Evolutionary conservation across 2,329 filamentous ascomycete species (phyloP).

Genomic region (Fusarium verticillioides): DNA sequence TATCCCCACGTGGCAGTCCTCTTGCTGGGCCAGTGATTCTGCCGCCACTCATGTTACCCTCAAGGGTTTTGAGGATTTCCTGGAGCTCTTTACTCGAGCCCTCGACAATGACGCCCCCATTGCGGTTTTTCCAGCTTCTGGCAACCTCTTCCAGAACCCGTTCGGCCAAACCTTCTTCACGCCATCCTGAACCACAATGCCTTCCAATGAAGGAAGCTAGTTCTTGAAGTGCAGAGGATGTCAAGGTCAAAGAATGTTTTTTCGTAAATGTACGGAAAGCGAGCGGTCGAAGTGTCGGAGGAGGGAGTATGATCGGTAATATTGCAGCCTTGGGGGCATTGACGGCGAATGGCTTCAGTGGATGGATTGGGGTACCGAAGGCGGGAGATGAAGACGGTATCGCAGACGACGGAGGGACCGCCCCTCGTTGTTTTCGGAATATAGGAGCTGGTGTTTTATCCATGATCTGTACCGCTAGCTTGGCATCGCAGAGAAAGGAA

Average conservation of each 20-base stretch:
- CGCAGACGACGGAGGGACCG: conserved; percentile 61
- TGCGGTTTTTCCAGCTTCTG: conserved; percentile 89
- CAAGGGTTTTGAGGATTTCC: conserved; percentile 83
- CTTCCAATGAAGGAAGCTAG: conserved; percentile 91
- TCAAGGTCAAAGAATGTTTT: conserved; percentile 94
- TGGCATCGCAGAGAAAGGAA: conserved; percentile 28
- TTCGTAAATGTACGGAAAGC: conserved; percentile 97
- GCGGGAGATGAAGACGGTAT: conserved; percentile 91
- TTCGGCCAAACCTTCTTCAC: conserved; percentile 93
- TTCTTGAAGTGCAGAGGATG: conserved; percentile 84
- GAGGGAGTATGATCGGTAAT: conserved; percentile 88
- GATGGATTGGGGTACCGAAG: conserved; percentile 87
- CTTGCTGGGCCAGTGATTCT: conserved; percentile 66
- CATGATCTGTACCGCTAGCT: conserved; percentile 44
- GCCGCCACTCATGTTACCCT: conserved; percentile 91
- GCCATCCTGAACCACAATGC: conserved; percentile 95
- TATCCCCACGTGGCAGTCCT: conserved; percentile 67
- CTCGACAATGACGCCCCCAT: conserved; percentile 91
- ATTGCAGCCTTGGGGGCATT: conserved; percentile 71
- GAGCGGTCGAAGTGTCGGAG: conserved; percentile 85
- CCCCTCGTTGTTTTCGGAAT: conserved; percentile 50
- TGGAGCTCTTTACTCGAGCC: conserved; percentile 80
- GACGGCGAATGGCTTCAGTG: conserved; percentile 72
- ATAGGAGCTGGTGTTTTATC: conserved; percentile 54
- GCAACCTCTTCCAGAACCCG: conserved; percentile 92